Evolutionary conservation across 371 early-diverging fungal species (phyloP), one percentile per base, ranked within the genome.

Genomic region (Mortierella sp.): DNA sequence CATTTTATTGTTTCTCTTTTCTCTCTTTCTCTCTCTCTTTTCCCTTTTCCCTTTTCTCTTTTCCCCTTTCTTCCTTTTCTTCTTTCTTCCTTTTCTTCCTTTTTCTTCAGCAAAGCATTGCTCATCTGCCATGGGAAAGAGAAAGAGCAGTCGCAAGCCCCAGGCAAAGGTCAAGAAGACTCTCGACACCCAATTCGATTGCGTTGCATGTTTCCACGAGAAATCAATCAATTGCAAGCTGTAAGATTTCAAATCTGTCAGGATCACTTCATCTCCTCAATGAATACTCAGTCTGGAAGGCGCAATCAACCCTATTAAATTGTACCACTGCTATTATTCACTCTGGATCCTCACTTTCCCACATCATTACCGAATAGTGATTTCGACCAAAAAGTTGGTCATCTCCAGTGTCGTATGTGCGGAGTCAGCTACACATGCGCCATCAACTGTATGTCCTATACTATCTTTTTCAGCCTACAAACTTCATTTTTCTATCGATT

Each of bases 191-290:
- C 88, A 89, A 59, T 97, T 97, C 79, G 89, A 92, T 75, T 97
- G 98, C 68, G 87, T 95, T n/a, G 96, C 94, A 75, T 97, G 97
- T 88, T 94, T 94, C 76, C 96, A 97, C 79, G 96, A 97, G 70
- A 90, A 91, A 73, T 90, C 93, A 32, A 90, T 97, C 58, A 89
- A 90, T 48, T 88, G 89, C 72, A 94, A 93, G 84, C 84, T 96
- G 94, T 94, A 89, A 87, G 73, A 38, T 38, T 58, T 58, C 36
- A 58, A 15, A 24, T 58, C 15, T 36, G n/a, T 40, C 38, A 15
- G 48, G 62, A 62, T 62, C 43, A 5, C 43, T 61, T n/a, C n/a
- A 61, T 45, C 45, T 16, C 45, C 7, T 61, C 41, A n/a, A n/a
- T 19, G 15, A 40, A 32, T 16, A 41, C 33, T 58, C 9, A 24